These are phyloP conservation scores for Didymella arachidicola DNA, from an alignment of 2,329 filamentous ascomycete genomes.

Conservation along the genomic window DNA sequence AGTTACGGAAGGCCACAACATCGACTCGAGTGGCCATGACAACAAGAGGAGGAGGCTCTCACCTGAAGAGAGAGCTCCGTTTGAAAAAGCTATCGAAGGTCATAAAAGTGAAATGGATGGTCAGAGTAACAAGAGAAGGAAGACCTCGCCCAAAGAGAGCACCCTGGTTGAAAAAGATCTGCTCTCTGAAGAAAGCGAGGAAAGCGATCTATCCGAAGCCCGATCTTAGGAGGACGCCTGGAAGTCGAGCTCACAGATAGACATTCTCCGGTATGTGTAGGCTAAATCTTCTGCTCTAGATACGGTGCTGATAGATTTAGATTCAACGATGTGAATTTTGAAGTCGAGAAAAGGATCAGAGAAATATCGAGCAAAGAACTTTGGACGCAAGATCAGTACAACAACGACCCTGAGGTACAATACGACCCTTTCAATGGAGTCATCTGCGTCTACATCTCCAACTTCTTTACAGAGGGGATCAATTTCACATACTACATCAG, in stretches of 20 bases:
- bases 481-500: conserved; percentile 33
- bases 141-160: background rate
- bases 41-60: background rate
- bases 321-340: background rate
- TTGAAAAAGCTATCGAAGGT: background rate
- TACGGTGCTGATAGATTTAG: background rate
- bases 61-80: background rate
- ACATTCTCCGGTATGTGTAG: background rate
- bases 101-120: background rate
- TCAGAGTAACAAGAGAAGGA: background rate
- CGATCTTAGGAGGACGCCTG: conserved; percentile 1
- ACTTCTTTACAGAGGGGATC: conserved; percentile 28
- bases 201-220: background rate
- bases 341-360: conserved; percentile 1
- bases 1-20: background rate
- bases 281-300: background rate
- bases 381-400: conserved; percentile 9
- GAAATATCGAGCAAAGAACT: background rate
- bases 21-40: background rate
- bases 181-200: background rate
- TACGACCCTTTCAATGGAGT: conserved; percentile 3
- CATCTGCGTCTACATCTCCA: conserved; percentile 22
- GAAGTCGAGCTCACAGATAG: background rate
- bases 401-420: background rate
- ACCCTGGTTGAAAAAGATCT: too few species aligned